Evolutionary conservation across 202 grass and related monocot species (phyloP).

Genomic region (Sporobolus alterniflorus): DNA sequence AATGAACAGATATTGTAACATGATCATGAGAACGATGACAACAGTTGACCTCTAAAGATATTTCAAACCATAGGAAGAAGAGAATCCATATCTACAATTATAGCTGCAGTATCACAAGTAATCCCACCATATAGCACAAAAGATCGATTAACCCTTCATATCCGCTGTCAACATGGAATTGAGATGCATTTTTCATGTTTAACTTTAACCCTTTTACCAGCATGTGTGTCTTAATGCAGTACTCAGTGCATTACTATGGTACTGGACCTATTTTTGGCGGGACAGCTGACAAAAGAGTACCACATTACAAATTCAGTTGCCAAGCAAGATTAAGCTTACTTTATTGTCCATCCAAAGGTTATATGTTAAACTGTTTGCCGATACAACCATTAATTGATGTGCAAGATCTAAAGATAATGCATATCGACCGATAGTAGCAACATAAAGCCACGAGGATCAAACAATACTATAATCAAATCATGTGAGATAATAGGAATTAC

Average conservation of each 20-base stretch:
- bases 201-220: neutral
- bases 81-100: neutral
- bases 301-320: neutral
- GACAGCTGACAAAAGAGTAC: neutral
- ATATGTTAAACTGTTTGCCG: neutral
- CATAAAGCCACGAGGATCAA: slow-evolving; percentile 17
- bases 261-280: neutral
- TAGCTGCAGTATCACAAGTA: neutral
- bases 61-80: neutral
- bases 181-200: neutral
- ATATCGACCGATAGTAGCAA: neutral
- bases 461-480: slow-evolving; percentile 25
- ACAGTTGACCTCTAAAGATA: neutral
- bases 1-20: slow-evolving; percentile 39
- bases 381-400: neutral
- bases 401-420: neutral
- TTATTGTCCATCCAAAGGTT: neutral
- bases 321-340: neutral
- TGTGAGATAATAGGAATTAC: slow-evolving; percentile 43
- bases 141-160: neutral
- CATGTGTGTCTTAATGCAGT: neutral
- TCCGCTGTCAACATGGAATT: neutral
- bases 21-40: neutral
- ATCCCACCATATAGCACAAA: neutral
- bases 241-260: neutral